These are phyloP conservation scores for Brachypodium distachyon DNA, from an alignment of 202 grass and related monocot genomes.

Conservation along the genomic window DNA sequence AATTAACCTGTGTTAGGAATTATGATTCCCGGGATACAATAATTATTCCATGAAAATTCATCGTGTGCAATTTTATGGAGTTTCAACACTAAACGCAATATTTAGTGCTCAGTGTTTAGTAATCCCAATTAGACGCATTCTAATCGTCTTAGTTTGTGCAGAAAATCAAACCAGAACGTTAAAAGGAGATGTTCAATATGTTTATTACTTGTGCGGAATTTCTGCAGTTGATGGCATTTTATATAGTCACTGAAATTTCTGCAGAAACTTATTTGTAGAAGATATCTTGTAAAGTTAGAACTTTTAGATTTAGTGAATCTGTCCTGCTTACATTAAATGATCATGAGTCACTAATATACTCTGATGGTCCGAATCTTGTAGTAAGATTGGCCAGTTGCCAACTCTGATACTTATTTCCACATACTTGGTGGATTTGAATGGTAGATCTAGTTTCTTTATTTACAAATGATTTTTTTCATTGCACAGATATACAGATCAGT, in stretches of 20 bases:
- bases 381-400: not conserved
- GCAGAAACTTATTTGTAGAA: conserved; percentile 23
- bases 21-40: not conserved
- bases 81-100: not conserved
- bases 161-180: too few relatives aligned
- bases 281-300: conserved; percentile 30
- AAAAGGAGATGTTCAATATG: not conserved
- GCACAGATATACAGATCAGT: not conserved
- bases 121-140: not conserved
- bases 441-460: not conserved
- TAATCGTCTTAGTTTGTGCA: not conserved
- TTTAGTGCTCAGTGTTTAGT: too few relatives aligned
- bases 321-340: conserved; percentile 10
- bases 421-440: not conserved
- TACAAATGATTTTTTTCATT: not conserved
- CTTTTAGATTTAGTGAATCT: conserved; percentile 38
- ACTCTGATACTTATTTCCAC: not conserved
- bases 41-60: not conserved
- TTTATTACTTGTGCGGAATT: conserved; percentile 32
- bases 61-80: not conserved
- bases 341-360: conserved; percentile 24
- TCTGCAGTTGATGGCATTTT: conserved; percentile 38
- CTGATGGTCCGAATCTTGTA: not conserved
- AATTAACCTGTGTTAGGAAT: not conserved
- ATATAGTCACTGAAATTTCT: conserved; percentile 15